Percentiles rank a stretch among this genome's conserved stretches.
Evolutionary conservation across 73 alveolate species (phyloP).

Genomic region (Uronychia setigera): DNA sequence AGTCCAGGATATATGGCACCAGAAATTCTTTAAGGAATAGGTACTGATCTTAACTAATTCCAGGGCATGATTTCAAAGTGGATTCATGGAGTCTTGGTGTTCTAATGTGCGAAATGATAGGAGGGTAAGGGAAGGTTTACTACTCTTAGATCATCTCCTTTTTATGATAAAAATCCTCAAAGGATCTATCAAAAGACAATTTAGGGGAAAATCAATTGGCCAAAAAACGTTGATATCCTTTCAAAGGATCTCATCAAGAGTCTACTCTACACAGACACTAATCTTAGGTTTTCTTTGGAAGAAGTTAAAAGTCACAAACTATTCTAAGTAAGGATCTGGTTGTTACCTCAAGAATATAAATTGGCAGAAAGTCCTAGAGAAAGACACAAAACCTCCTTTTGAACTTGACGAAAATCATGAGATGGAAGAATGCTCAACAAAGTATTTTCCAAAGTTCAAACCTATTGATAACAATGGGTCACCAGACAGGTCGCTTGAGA

Average conservation of each 20-base stretch:
- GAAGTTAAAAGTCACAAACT: slow-evolving; percentile 51
- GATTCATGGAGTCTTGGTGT: slow-evolving; percentile 64
- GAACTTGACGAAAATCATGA: slow-evolving; percentile 12
- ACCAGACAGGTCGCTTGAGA: too few relatives aligned
- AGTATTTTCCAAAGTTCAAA: neutral
- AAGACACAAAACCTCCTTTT: slow-evolving; percentile 61
- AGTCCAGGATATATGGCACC: slow-evolving; percentile 56
- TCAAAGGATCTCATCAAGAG: slow-evolving; percentile 61
- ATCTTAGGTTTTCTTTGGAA: slow-evolving; percentile 14
- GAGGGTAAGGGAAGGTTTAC: too few relatives aligned
- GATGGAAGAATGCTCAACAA: neutral
- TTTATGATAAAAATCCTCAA: slow-evolving; percentile 11
- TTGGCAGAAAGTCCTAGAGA: slow-evolving; percentile 50
- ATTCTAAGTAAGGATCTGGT: slow-evolving; percentile 5
- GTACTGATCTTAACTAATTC: neutral
- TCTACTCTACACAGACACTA: slow-evolving; percentile 63
- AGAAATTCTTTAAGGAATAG: slow-evolving; percentile 36
- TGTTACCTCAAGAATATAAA: slow-evolving; percentile 4
- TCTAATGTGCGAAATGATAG: slow-evolving; percentile 55
- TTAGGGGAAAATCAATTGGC: slow-evolving; percentile 44
- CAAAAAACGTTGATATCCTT: slow-evolving; percentile 39
- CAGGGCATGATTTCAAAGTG: neutral
- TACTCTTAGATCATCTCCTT: slow-evolving; percentile 56
- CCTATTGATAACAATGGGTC: too few relatives aligned
- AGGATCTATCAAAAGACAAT: slow-evolving; percentile 37